These are phyloP conservation scores for Boletellus deceptivus DNA, from an alignment of 1,284 basidiomycete genomes.

Conservation along the genomic window DNA sequence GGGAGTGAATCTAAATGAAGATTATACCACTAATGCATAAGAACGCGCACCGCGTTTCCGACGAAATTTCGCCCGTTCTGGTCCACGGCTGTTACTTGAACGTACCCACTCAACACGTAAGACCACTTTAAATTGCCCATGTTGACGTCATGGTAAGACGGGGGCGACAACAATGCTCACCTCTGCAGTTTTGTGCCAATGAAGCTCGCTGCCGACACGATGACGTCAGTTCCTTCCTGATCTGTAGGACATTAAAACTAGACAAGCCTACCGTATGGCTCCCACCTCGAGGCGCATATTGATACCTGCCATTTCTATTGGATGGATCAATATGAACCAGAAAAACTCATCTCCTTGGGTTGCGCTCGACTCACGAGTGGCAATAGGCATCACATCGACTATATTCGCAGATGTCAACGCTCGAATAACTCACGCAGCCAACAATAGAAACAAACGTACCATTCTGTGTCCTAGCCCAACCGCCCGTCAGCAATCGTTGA, in stretches of 20 bases:
- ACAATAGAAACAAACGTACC: slow-evolving; percentile 19
- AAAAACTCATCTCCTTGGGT: neutral
- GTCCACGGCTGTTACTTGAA: slow-evolving; percentile 63
- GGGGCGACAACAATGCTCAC: neutral
- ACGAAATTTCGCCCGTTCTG: slow-evolving; percentile 61
- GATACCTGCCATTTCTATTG: slow-evolving; percentile 34
- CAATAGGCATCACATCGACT: slow-evolving; percentile 44
- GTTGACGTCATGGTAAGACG: neutral
- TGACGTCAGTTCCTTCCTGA: no score
- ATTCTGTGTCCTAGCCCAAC: slow-evolving; percentile 54
- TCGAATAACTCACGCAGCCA: no score
- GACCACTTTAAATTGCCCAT: slow-evolving; percentile 46
- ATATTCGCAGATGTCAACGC: neutral
- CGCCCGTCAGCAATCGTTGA: slow-evolving; percentile 50
- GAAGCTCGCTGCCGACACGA: slow-evolving; percentile 47
- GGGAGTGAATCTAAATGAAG: slow-evolving; percentile 12
- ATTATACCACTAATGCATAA: neutral
- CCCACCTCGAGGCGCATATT: slow-evolving; percentile 55
- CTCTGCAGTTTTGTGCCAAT: slow-evolving; percentile 61
- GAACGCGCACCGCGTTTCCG: slow-evolving; percentile 47
- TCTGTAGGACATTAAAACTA: no score
- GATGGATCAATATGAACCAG: neutral
- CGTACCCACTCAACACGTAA: slow-evolving; percentile 61
- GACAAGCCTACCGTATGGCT: slow-evolving; percentile 39
- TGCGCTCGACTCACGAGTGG: slow-evolving; percentile 23